Evolutionary conservation across 495 filamentous ascomycete genomes (phyloP), one percentile per base, ranked within the genome.

Genomic region (Penicillium antarcticum): DNA sequence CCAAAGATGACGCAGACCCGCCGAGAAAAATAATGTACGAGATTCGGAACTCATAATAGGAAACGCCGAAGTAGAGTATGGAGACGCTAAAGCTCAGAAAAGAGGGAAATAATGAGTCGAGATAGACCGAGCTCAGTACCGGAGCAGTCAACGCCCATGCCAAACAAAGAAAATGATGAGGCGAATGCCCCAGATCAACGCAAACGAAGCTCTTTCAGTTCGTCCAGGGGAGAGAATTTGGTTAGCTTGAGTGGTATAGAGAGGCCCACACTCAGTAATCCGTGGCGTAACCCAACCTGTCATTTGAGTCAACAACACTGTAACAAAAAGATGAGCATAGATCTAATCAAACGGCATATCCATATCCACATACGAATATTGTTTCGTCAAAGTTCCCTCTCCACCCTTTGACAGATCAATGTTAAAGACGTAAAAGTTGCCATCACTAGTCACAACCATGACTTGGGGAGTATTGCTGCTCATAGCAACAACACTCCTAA

Each of bases 391-490:
- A 21, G 84, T 87, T 2, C 95, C 94, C 70, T 97, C 94, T n/a
- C 94, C 94, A 29, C 94, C 94, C 54, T 87, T 89, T 42, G 96
- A 91, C 77, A 98, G 79, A 63, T 98, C 92, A 35, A 98, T 90
- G 52, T 87, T 92, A 66, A 89, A 97, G 13, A 97, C 88, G 57
- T 92, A 97, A 60, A 96, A 97, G 18, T 85, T 84, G 12, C 94
- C 94, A 64, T 97, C 95, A 55, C 87, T 96, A 2, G 94, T 97
- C 11, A 96, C 95, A 1, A 97, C 89, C 92, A 97, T 97, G 23
- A 98, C 88, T 58, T 97, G 91, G 0, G 95, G 94, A 11, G 86
- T 89, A 59, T 83, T 92, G 58, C 82, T 92, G 60, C 89, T 96
- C 85, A 98, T 91, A 6, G 95, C 94, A 33, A 97, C 94, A 23